These are phyloP conservation scores for Penicillium flavigenum DNA, from an alignment of 495 filamentous ascomycete species.

Conservation along the genomic window DNA sequence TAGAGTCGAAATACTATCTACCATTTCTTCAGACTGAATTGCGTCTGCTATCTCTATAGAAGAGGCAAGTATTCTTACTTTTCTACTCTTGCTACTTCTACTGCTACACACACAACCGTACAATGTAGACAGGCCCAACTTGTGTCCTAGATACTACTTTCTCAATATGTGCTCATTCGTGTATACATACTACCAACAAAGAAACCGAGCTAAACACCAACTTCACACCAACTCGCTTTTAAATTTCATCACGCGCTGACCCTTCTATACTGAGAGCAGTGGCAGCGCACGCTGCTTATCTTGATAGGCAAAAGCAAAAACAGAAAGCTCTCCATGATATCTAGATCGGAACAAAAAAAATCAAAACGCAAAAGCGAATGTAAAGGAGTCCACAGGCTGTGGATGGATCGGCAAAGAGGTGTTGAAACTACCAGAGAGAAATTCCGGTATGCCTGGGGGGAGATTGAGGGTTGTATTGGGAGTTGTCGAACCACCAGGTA, in stretches of 20 bases:
- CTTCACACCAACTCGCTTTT: conserved; percentile 27
- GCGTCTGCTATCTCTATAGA: background rate
- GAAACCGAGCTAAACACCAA: conserved; percentile 21
- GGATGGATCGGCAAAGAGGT: conserved; percentile 23
- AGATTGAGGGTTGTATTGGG: conserved; percentile 4
- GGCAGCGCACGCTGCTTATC: conserved; percentile 61
- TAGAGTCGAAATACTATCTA: background rate
- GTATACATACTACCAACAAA: conserved; percentile 21
- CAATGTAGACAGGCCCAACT: background rate
- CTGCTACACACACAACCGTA: background rate
- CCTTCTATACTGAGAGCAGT: conserved; percentile 35
- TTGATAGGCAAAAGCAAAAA: conserved; percentile 58
- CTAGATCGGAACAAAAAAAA: conserved; percentile 70
- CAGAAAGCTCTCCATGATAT: conserved; percentile 61
- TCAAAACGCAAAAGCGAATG: conserved; percentile 51
- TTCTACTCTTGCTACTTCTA: background rate
- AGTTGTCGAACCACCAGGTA: conserved; percentile 3
- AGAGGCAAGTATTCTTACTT: background rate
- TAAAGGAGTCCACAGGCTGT: conserved; percentile 34
- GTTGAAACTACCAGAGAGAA: conserved; percentile 20
- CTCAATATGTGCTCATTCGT: conserved; percentile 23
- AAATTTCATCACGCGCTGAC: conserved; percentile 12
- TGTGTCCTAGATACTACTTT: conserved; percentile 6
- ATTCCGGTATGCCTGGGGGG: conserved; percentile 6
- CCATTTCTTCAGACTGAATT: background rate